Evolutionary conservation across 1,284 basidiomycete genomes (phyloP).

Genomic region (Coniferiporia weirii): DNA sequence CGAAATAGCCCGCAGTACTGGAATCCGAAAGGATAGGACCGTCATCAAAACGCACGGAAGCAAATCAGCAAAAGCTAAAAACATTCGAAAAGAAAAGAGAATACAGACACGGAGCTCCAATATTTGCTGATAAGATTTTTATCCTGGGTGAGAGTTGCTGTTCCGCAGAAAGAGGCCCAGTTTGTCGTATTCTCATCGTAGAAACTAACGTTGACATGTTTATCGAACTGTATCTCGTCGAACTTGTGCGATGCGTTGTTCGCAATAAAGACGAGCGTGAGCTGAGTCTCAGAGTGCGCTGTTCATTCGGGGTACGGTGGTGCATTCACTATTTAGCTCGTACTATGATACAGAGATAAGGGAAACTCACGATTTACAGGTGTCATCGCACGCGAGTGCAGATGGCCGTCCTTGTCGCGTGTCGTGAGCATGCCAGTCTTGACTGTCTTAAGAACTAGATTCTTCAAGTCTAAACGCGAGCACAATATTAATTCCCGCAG

Average conservation of each 20-base stretch:
- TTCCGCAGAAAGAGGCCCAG: conserved; percentile 84
- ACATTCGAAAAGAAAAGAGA: not conserved
- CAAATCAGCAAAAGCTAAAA: not conserved
- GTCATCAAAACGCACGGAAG: not conserved
- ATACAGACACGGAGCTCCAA: conserved; percentile 55
- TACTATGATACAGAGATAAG: no score
- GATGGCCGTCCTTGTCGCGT: conserved; percentile 61
- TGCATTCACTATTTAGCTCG: no score
- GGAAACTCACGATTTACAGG: conserved; percentile 53
- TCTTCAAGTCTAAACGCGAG: conserved; percentile 44
- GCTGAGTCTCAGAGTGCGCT: conserved; percentile 45
- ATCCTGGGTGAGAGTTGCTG: conserved; percentile 63
- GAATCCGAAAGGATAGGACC: not conserved
- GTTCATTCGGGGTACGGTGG: not conserved
- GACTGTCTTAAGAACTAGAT: conserved; percentile 49
- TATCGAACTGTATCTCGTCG: conserved; percentile 70
- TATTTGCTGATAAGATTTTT: conserved; percentile 62
- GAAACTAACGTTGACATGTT: conserved; percentile 78
- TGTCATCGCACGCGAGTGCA: conserved; percentile 86
- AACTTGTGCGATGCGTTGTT: conserved; percentile 76
- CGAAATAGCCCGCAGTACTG: conserved; percentile 78
- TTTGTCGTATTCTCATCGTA: conserved; percentile 67
- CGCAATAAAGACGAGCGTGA: conserved; percentile 67
- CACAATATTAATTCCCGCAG: not conserved
- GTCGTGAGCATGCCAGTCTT: conserved; percentile 80